Evolutionary conservation across 192 early-diverging fungal genomes (phyloP), one percentile per base, ranked within the genome.

Genomic region (Gryganskiella cystojenkinii): DNA sequence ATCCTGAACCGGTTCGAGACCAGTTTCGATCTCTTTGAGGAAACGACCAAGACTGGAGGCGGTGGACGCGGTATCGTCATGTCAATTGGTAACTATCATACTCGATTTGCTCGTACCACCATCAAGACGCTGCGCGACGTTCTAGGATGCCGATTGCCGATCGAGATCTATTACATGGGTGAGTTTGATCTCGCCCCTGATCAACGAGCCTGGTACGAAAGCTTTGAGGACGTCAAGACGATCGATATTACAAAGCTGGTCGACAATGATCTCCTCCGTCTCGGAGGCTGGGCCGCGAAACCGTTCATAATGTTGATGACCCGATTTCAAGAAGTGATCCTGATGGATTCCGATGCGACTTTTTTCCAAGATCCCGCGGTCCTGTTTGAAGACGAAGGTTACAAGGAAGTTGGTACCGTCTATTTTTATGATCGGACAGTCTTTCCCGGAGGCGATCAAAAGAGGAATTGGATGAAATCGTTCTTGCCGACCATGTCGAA

Each of bases 271-370:
- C 53, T 70, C 33, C 63, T 85, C n/a, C 25, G 51, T 6, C 51
- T 88, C 45, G 62, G 53, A 27, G 88, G 88, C 31, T 91, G 90
- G 90, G 80, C 84, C 17, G 68, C 88, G 42, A 93, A 93, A 62
- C 87, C 92, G 0, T 92, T 83, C 79, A 84, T 90, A 0, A 40
- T 92, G 25, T 42, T 93, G 35, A 81, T 87, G 14, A 81, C 82
- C 20, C 69, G 73, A 10, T 93, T 91, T 76, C 56, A 56, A n/a
- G 82, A 92, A 30, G 82, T 81, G 11, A 88, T 93, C 33, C 65
- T 93, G 56, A 80, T 92, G 73, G 92, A 93, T 70, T 83, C 92
- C 20, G 91, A 93, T 64, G 91, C 87, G 0, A 68, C 84, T 20
- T 90, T 90, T 63, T 63, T 92, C 35, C 75, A 83, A 35, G 67